These are phyloP conservation scores for Nakaseomyces bracarensis DNA, from an alignment of 1,139 yeast genomes.

Conservation along the genomic window DNA sequence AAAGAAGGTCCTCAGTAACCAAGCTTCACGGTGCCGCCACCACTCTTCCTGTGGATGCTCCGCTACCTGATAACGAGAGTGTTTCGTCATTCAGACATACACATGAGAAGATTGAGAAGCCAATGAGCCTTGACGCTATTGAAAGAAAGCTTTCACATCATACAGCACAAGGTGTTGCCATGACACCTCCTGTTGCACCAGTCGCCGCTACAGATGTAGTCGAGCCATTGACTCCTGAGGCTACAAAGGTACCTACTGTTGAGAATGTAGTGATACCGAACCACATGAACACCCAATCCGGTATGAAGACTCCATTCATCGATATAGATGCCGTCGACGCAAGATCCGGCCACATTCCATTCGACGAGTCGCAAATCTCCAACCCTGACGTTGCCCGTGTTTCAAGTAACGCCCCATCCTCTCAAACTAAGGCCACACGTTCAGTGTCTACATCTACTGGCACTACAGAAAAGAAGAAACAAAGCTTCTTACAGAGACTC, in stretches of 20 bases:
- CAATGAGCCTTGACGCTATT: not conserved
- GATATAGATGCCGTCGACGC: constrained; percentile 7
- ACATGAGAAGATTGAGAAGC: not conserved
- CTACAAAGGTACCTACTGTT: not conserved
- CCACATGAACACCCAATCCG: not conserved
- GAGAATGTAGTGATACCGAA: not conserved
- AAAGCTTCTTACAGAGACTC: constrained; percentile 5
- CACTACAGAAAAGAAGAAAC: constrained; percentile 1
- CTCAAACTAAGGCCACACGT: constrained; percentile 4
- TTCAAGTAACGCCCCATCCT: not conserved
- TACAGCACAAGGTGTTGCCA: not conserved
- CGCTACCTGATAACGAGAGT: constrained; percentile 9
- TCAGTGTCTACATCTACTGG: constrained; percentile 3
- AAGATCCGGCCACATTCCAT: constrained; percentile 5
- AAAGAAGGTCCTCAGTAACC: constrained; percentile 6
- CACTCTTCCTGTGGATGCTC: constrained; percentile 14
- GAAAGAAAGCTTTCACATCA: not conserved
- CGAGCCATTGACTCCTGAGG: not conserved
- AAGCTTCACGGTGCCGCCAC: constrained; percentile 14
- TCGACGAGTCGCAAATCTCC: constrained; percentile 2
- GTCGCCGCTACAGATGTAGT: not conserved
- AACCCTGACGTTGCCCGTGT: not conserved
- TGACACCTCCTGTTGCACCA: not conserved
- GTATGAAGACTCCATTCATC: constrained; percentile 6
- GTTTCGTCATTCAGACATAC: constrained; percentile 10